phyloP scores from a whole-genome alignment of 768 basidiomycete genomes.

The Hortiboletus campestris region DNA sequence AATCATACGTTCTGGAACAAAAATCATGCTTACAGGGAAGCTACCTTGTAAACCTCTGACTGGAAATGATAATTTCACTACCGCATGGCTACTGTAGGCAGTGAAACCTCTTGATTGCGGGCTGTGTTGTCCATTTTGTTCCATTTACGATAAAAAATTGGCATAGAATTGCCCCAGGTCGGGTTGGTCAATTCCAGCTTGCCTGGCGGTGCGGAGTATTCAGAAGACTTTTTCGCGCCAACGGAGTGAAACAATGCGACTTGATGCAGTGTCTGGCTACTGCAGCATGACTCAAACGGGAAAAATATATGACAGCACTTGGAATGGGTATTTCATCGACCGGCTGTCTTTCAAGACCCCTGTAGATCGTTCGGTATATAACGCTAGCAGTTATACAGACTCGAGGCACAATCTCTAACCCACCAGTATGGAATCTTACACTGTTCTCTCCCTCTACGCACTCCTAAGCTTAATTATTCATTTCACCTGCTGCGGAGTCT shows the following conservation, averaged over 20 bases:
- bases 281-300: neutral
- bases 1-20: too few species aligned
- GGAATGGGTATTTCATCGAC: too few species aligned
- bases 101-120: neutral
- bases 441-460: neutral
- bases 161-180: too few species aligned
- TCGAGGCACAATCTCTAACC: neutral
- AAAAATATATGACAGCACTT: too few species aligned
- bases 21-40: too few species aligned
- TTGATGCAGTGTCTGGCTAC: neutral
- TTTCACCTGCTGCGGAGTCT: neutral
- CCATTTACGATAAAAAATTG: neutral
- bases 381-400: neutral
- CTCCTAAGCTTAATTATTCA: neutral
- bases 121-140: neutral
- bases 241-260: neutral
- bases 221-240: neutral
- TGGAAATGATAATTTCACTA: neutral
- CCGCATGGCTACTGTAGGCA: neutral
- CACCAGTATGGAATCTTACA: slow-evolving; percentile 5
- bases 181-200: neutral
- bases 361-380: neutral
- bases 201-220: too few species aligned
- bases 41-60: too few species aligned
- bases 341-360: neutral